phyloP scores from a whole-genome alignment of 2,329 filamentous ascomycete species.

The Orbilia brochopaga region DNA sequence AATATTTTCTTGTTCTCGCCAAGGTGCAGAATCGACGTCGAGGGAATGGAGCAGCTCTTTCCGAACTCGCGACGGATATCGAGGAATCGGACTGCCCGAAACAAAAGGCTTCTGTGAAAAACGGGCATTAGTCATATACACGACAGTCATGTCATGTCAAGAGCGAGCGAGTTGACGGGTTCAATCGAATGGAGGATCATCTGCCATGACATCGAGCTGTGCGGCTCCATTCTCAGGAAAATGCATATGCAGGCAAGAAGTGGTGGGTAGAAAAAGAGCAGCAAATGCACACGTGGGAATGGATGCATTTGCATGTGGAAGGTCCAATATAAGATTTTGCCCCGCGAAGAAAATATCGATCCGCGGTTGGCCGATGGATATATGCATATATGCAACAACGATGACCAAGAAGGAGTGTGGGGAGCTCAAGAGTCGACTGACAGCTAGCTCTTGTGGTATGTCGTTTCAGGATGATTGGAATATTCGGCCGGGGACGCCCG shows the following conservation, averaged over 20 bases:
- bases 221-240: neutral
- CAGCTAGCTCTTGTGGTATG: conserved; percentile 1
- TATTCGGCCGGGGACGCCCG: neutral
- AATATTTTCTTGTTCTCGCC: conserved; percentile 9
- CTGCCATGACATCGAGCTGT: conserved; percentile 18
- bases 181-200: neutral
- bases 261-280: neutral
- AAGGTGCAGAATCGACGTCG: conserved; percentile 16
- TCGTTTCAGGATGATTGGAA: conserved; percentile 11
- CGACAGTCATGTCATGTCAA: conserved; percentile 6
- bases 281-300: conserved; percentile 1
- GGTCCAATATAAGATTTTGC: conserved; percentile 19
- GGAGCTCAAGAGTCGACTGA: no score
- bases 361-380: conserved; percentile 2
- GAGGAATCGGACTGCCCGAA: conserved; percentile 27
- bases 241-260: neutral
- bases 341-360: neutral
- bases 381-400: conserved; percentile 6
- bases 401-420: neutral
- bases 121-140: conserved; percentile 29
- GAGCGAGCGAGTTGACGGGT: neutral
- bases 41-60: conserved; percentile 33
- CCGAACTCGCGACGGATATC: conserved; percentile 19
- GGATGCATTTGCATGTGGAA: conserved; percentile 23
- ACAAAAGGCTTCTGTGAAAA: conserved; percentile 18